phyloP scores from a whole-genome alignment of 345 rosid genomes.

The Eucalyptus curtisii region DNA sequence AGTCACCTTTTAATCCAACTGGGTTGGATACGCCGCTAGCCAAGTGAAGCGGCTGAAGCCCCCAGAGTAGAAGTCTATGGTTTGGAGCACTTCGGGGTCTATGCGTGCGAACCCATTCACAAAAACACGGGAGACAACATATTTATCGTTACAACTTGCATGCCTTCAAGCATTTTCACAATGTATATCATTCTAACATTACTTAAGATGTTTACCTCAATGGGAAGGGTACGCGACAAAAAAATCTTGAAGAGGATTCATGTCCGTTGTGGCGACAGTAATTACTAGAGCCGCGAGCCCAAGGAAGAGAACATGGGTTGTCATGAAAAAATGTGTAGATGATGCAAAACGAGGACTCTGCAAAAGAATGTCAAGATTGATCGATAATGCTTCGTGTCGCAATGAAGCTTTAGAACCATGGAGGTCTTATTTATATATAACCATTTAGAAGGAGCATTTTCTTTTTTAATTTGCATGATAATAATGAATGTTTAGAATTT shows the following conservation, averaged over 20 bases:
- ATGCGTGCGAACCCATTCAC: constrained; percentile 1
- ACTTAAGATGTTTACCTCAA: not conserved
- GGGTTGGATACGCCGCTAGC: not conserved
- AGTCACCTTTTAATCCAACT: not conserved
- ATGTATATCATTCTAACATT: not conserved
- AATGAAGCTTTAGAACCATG: not conserved
- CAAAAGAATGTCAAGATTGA: not conserved
- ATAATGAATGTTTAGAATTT: too few species aligned
- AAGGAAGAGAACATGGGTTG: not conserved
- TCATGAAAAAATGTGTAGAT: not conserved
- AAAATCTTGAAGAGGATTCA: constrained; percentile 6
- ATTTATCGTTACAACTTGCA: not conserved
- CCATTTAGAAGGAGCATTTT: not conserved
- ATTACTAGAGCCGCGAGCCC: not conserved
- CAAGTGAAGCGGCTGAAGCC: not conserved
- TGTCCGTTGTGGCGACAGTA: not conserved
- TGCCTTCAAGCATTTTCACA: not conserved
- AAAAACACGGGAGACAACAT: not conserved
- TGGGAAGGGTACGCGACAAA: not conserved
- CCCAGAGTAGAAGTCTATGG: not conserved
- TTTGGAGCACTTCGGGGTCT: not conserved
- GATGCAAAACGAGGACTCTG: not conserved
- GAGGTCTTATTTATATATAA: not conserved
- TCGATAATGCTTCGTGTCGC: not conserved
- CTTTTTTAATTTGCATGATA: too few species aligned